Base-by-base conservation (phyloP, 148 eudicot genomes). In the Chenopodium berlandieri region DNA sequence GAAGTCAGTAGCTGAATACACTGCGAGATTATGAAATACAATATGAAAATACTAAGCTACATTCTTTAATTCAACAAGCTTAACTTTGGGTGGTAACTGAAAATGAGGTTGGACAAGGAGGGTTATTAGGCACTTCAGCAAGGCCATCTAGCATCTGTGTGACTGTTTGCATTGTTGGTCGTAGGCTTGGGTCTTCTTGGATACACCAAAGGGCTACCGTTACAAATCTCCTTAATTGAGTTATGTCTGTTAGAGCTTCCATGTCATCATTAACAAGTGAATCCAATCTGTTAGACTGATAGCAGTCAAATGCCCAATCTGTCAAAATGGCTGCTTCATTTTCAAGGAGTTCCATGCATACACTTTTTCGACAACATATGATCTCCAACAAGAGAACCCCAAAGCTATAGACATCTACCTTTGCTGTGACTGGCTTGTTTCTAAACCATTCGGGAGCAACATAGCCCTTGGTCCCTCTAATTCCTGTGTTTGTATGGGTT, bases 391-490 rank as follows among this genome's bases (percentile, higher is more conserved):
- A 50, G 75, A 88, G 30, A 3, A 90, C 86, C 13, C 91, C 93
- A 37, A 83, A 90, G 79, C 91, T 90, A 31, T 90, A 90, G 25
- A 88, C 90, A 79, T 90, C 92, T 4, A 87, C 92, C 82, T 86
- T 91, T 9, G 73, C 85, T 0, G 88, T 86, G 52, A 90, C 40
- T 10, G 86, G 89, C 50, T 76, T 85, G 87, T 84, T 84, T 73
- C 84, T 92, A 78, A 92, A 92, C 95, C 93, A 92, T 32, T 92
- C 95, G 11, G 95, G 93, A 22, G 95, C 91, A 58, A 92, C 87
- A 75, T 90, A 92, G 9, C 93, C 93, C 81, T 87, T 92, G 4
- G 93, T 92, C 23, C 91, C 96, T 62, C 95, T 82, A 25, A 92
- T 83, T 12, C 73, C 82, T 2, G 92, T 89, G 22, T 74, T 71